Conservation (phyloP, 2,329 filamentous ascomycete genomes). For the Ceratocystiopsis brevicomis region DNA sequence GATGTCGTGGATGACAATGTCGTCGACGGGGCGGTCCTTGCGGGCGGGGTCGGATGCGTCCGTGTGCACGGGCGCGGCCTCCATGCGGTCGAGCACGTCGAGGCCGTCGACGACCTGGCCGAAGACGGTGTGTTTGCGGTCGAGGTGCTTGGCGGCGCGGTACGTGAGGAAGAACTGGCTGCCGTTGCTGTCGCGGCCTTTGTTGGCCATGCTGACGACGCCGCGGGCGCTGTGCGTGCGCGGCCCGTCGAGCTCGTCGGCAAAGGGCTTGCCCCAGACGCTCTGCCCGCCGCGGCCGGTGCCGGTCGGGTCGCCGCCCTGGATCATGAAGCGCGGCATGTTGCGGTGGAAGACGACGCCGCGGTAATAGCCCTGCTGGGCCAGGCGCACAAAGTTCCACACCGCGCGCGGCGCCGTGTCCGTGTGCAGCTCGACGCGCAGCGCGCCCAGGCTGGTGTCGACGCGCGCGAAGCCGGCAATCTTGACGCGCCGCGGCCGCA, state of each 20-base stretch:
- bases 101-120: slow-evolving; percentile 63
- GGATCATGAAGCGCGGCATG: slow-evolving; percentile 93
- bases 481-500: slow-evolving; percentile 76
- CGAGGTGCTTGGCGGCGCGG: slow-evolving; percentile 63
- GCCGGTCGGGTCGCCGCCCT: slow-evolving; percentile 85
- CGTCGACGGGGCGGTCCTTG: slow-evolving; percentile 49
- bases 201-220: slow-evolving; percentile 88
- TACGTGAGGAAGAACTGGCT: slow-evolving; percentile 93
- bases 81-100: slow-evolving; percentile 55
- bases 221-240: slow-evolving; percentile 67
- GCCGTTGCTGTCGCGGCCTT: slow-evolving; percentile 94
- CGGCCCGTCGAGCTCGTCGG: slow-evolving; percentile 83
- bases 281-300: slow-evolving; percentile 80
- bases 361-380: slow-evolving; percentile 80
- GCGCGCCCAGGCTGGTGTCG: slow-evolving; percentile 62
- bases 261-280: slow-evolving; percentile 87
- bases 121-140: slow-evolving; percentile 95
- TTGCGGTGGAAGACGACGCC: slow-evolving; percentile 77
- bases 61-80: slow-evolving; percentile 56
- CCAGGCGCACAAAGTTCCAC: slow-evolving; percentile 86
- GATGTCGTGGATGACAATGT: slow-evolving; percentile 66
- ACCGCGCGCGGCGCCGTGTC: slow-evolving; percentile 85
- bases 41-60: slow-evolving; percentile 32
- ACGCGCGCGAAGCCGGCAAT: slow-evolving; percentile 82
- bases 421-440: slow-evolving; percentile 78